Evolutionary conservation across 176 grass and related monocot genomes (phyloP), one percentile per base, ranked within the genome.

Genomic region (Carex pumila): DNA sequence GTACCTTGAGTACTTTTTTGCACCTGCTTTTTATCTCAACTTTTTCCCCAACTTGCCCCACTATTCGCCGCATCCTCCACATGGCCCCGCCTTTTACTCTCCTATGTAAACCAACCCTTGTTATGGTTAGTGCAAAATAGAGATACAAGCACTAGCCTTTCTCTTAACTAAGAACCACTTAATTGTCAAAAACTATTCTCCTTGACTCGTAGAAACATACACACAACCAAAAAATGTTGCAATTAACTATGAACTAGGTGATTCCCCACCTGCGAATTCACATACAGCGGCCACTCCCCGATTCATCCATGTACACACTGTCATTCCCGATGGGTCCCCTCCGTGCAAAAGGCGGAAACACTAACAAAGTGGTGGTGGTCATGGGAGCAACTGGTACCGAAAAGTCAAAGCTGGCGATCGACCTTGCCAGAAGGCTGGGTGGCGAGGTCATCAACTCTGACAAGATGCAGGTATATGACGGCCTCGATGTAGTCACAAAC

Each of bases 321-420:
- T 61, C 50, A 17, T 36, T 68, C 12, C 81, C 81, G 0, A 68
- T 74, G 7, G 62, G 68, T 39, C 54, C 49, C 29, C 69, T 89
- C 19, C 65, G 39, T 3, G n/a, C 71, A 10, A 55, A 90, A 85
- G 81, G 67, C 6, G 22, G 21, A 9, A 59, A 70, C 47, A 66
- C 30, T 7, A 94, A 89, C 81, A 99, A 96, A 81, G 93, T 92
- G 36, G 88, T 99, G 0, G 86, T 99, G 5, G 90, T 99, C 2
- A 84, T 99, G 56, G 97, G 97, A n/a, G 88, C 93, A 9, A 99
- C 97, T 1, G 97, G 91, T 12, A 94, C 97, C 14, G 97, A 93
- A 18, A 99, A 99, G 78, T 99, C 93, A 0, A 86, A 92, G 47
- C 85, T 99, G 9, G 93, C 93, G 4, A 87, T 99, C 85, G 87